Evolutionary conservation across 768 basidiomycete genomes (phyloP), one percentile per base, ranked within the genome.

Genomic region (Termitomyces sp.): DNA sequence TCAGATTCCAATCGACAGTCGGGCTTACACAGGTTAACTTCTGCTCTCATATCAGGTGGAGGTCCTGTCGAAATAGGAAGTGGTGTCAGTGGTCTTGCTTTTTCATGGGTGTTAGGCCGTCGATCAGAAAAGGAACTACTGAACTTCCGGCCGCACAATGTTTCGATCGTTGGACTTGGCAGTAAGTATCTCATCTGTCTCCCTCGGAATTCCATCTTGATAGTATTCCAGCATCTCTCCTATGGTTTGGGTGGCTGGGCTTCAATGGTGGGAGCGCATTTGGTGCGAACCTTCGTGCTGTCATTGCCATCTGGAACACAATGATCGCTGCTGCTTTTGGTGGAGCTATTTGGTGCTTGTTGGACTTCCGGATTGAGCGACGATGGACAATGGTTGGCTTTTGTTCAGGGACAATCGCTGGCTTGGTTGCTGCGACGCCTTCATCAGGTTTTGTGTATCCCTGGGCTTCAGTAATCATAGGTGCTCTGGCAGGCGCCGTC

Each of bases 191-290:
- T 33, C 3, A 22, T 57, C 36, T n/a, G 24, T 36, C 38, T 24
- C 16, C 12, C 7, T 32, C 22, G 16, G 28, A 52, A 50, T 12
- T 40, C 15, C 16, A n/a, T 20, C 18, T 54, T 45, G 39, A 62
- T 38, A 55, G 40, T 7, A 33, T 22, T 33, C 42, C 58, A 79
- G 79, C 91, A 9, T 90, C 87, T 66, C 82, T 94, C 64, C 85
- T 94, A 57, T 94, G 90, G 91, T 90, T 95, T 70, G 92, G 92
- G 48, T 92, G 87, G 87, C 75, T 89, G 59, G 91, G 90, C n/a
- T 94, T 94, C 81, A 96, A 95, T 75, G 94, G 91, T 52, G 94
- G 94, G 28, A 91, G 89, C 59, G 90, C 92, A 3, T 91, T 92
- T 66, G 90, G 90, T 33, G 92, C 92, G 39, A 95, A 95, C 75